Base-by-base conservation (phyloP, 352 stramenopile genomes). In the Globisporangium cederbergense region DNA sequence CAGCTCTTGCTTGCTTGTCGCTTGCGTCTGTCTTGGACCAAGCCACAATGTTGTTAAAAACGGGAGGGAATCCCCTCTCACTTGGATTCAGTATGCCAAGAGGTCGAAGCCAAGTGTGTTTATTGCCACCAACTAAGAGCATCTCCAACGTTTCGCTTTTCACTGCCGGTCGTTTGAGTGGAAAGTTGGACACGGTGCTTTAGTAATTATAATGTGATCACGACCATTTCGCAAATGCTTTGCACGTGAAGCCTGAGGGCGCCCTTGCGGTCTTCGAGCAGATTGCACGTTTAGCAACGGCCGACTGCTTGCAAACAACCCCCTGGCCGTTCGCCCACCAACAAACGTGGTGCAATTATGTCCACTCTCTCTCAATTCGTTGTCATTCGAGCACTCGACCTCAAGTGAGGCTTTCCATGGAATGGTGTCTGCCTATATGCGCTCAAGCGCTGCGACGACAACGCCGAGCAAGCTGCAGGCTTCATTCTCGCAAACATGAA, bases 401-500 rank as follows among this genome's bases (percentile, higher is more conserved):
- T 58, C 81, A 94, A 64, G 93, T 96, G 86, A 86, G 88, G 0
- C 94, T 96, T 58, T 81, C 84, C 0, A 91, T 96, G 76, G 86
- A 96, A 10, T 95, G 86, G 86, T 96, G 86, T 47, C 64, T 96
- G 4, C 22, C 22, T 25, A 25, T 94, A 94, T 49, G 86, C 88
- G 36, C 56, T 95, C 3, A 77, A 78, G 22, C 84, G 93, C 47
- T 94, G 88, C 64, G 84, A 95, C 56, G 88, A 96, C 38, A 85
- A 96, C 65, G 75, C 82, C 0, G 86, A 95, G 47, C 77, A 91
- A 57, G 83, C 86, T 9, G 84, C 83, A 0, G 86, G 95, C 62
- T 96, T 86, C 32, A 90, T 96, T 67, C 67, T 96, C 4, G 78
- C 81, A 18, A 94, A 96, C 68, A 90, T 93, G 81, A 73, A 95